Evolutionary conservation across 1,284 basidiomycete species (phyloP), one percentile per base, ranked within the genome.

Genomic region (Erythrobasidium hasegawianum): DNA sequence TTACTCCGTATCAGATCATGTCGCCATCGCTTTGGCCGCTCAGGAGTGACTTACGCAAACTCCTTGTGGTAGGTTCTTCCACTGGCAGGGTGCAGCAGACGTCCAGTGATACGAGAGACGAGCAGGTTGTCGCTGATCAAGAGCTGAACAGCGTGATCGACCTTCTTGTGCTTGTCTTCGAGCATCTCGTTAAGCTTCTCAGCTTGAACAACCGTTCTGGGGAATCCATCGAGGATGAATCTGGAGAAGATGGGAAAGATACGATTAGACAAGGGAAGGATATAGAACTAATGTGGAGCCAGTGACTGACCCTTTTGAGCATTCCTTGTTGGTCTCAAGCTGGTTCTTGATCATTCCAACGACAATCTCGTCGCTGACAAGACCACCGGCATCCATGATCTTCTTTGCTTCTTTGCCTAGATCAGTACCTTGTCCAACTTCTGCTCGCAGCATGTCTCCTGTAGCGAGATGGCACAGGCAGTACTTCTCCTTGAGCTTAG

Each of bases 201-300:
- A 4, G 95, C 96, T 77, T 98, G 96, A n/a, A 89, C 87, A 45
- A 97, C 91, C 14, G 95, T 98, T 57, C 96, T 89, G 38, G 95
- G 95, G 86, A 98, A 98, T 20, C 95, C 95, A 76, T 98, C 95
- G 56, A 98, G 84, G 70, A 98, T 96, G 80, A 98, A 98, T 54
- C 93, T 96, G 67, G n/a, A n/a, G n/a, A n/a, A n/a, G n/a, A n/a
- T n/a, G n/a, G n/a, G n/a, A n/a, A n/a, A n/a, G n/a, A n/a, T n/a
- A n/a, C n/a, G n/a, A n/a, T n/a, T n/a, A n/a, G n/a, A n/a, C n/a
- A n/a, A n/a, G n/a, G n/a, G n/a, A n/a, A n/a, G n/a, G n/a, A n/a
- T n/a, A n/a, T n/a, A n/a, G n/a, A n/a, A n/a, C n/a, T n/a, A n/a
- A n/a, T n/a, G n/a, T n/a, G n/a, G n/a, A n/a, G n/a, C n/a, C n/a